These are phyloP conservation scores for Pseudomassariella vexata DNA, from an alignment of 2,329 filamentous ascomycete species.

Conservation along the genomic window DNA sequence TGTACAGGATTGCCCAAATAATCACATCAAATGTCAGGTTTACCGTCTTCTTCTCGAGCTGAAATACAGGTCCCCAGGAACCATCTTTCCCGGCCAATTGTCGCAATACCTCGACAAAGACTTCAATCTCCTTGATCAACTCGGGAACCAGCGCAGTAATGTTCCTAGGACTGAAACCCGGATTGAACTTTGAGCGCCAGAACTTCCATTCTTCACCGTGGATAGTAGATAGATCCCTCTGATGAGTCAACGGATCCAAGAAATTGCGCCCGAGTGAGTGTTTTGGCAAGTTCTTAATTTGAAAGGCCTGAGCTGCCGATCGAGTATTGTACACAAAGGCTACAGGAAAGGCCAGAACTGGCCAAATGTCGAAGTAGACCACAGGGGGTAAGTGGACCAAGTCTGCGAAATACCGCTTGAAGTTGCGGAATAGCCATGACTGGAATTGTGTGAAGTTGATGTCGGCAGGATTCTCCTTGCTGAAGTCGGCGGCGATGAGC, in stretches of 20 bases:
- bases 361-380: constrained; percentile 23
- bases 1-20: constrained; percentile 26
- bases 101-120: constrained; percentile 25
- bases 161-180: constrained; percentile 30
- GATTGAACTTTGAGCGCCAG: constrained; percentile 24
- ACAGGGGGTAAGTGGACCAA: constrained; percentile 16
- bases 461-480: constrained; percentile 16
- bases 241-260: constrained; percentile 18
- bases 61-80: constrained; percentile 24
- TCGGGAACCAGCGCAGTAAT: constrained; percentile 27
- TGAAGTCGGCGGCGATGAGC: constrained; percentile 16
- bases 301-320: not conserved
- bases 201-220: constrained; percentile 18
- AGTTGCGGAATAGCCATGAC: constrained; percentile 17
- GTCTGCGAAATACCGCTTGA: constrained; percentile 18
- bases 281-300: constrained; percentile 1
- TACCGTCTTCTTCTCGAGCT: constrained; percentile 27
- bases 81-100: constrained; percentile 19
- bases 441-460: constrained; percentile 19
- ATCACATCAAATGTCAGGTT: constrained; percentile 36
- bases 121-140: constrained; percentile 29
- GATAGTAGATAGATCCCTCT: constrained; percentile 18
- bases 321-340: not conserved
- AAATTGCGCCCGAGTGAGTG: not conserved
- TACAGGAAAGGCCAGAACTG: constrained; percentile 8